Base-by-base conservation (phyloP, 495 filamentous ascomycete genomes). In the Cercophora sp. region DNA sequence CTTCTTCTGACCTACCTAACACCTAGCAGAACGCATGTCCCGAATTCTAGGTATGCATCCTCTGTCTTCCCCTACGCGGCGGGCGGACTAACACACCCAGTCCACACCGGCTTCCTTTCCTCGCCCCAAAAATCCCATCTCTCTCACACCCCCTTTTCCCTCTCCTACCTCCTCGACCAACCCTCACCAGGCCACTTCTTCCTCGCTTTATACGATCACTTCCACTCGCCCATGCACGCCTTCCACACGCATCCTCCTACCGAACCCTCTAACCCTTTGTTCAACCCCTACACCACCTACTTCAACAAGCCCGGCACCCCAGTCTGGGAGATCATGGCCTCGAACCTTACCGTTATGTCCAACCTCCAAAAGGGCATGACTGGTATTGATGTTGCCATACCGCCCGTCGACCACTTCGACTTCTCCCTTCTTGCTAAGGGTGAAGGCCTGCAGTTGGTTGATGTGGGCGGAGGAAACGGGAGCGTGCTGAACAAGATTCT, bases 331-430 rank as follows among this genome's bases (percentile, higher is more conserved):
- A 56, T 64, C 23, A 61, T 61, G 51, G 58, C 55, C 0, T 29
- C 50, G 43, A 36, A 64, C 26, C 52, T 55, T 3, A 55, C 55
- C 29, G 42, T 50, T 23, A n/a, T 64, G n/a, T 20, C 25, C 9
- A 52, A 24, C 4, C 58, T 61, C 27, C 58, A 61, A 36, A 52
- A 31, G 20, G 55, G 41, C 11, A 59, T 62, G 55, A 25, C 49
- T 1, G 58, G 59, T 11, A 50, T 62, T n/a, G 59, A 65, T 27
- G 43, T 60, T 4, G 59, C 51, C 9, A 52, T 64, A 15, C 62
- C 59, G 2, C 41, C 51, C 2, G 40, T 50, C 6, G 56, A 59
- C 0, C 62, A 64, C 25, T 57, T 64, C 44, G 53, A 57, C 34
- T 64, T 64, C 49, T 18, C 32, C 1, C 1, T 43, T 11, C 29